These are phyloP conservation scores for Cicer judaicum DNA, from an alignment of 306 rosid species.

Conservation along the genomic window DNA sequence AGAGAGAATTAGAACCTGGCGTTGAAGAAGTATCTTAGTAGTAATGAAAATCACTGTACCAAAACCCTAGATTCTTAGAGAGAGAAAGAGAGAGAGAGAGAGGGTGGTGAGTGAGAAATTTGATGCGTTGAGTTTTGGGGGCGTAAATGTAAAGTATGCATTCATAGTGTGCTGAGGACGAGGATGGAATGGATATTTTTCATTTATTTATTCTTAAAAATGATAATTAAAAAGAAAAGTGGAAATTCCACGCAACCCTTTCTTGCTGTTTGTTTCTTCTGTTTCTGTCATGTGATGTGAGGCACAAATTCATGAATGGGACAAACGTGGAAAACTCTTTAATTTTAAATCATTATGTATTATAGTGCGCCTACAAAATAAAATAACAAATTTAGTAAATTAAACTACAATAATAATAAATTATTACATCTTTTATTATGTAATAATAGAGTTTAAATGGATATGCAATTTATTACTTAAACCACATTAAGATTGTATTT, in stretches of 20 bases:
- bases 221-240: background rate
- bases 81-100: slow-evolving; percentile 34
- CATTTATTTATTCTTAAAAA: background rate
- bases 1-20: slow-evolving; percentile 11
- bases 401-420: too few relatives aligned
- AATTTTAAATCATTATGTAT: background rate
- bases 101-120: slow-evolving; percentile 36
- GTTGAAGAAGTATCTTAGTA: slow-evolving; percentile 3
- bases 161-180: background rate
- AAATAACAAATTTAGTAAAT: too few relatives aligned
- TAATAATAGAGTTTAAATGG: too few relatives aligned
- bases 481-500: too few relatives aligned
- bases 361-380: too few relatives aligned
- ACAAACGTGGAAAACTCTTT: slow-evolving; percentile 29
- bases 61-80: slow-evolving; percentile 68
- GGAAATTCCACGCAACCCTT: slow-evolving; percentile 1
- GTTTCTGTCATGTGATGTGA: background rate
- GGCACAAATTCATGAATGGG: slow-evolving; percentile 14
- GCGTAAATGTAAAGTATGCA: slow-evolving; percentile 29
- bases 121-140: slow-evolving; percentile 45
- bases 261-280: background rate
- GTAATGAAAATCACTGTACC: slow-evolving; percentile 55
- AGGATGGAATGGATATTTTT: slow-evolving; percentile 36
- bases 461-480: too few relatives aligned
- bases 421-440: too few relatives aligned